Evolutionary conservation across 2,329 filamentous ascomycete species (phyloP).

Genomic region (Xylariaceae sp.): DNA sequence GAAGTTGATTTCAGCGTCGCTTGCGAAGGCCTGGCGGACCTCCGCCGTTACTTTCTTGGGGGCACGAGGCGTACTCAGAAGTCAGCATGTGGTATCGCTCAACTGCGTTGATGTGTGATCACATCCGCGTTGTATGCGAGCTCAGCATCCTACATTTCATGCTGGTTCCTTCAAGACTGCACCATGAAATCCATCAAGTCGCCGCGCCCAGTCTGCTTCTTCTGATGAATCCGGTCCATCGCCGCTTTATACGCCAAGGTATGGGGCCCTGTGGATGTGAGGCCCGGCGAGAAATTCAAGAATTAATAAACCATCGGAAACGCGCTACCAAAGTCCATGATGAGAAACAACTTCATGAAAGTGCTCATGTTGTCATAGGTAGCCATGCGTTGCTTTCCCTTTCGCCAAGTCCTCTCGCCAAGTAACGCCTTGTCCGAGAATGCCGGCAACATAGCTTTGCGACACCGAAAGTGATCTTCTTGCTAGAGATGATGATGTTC

Average conservation of each 20-base stretch:
- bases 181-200: conserved; percentile 33
- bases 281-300: conserved; percentile 23
- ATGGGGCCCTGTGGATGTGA: conserved; percentile 27
- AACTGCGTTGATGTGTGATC: conserved; percentile 29
- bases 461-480: conserved; percentile 42
- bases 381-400: conserved; percentile 33
- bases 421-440: conserved; percentile 40
- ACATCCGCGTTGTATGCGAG: no score
- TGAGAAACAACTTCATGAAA: conserved; percentile 23
- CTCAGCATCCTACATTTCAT: conserved; percentile 30
- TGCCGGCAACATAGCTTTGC: conserved; percentile 47
- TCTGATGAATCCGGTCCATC: conserved; percentile 24
- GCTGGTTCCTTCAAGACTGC: conserved; percentile 28
- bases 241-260: conserved; percentile 23
- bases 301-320: conserved; percentile 15
- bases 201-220: conserved; percentile 26
- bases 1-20: conserved; percentile 41
- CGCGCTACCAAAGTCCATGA: conserved; percentile 21
- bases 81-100: conserved; percentile 19
- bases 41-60: conserved; percentile 32
- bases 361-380: conserved; percentile 23
- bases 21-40: conserved; percentile 43
- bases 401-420: no score
- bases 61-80: conserved; percentile 23
- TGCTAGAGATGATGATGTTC: conserved; percentile 26